These are phyloP conservation scores for Fraxinus sp. DNA, from an alignment of 305 asterid genomes.

Conservation along the genomic window DNA sequence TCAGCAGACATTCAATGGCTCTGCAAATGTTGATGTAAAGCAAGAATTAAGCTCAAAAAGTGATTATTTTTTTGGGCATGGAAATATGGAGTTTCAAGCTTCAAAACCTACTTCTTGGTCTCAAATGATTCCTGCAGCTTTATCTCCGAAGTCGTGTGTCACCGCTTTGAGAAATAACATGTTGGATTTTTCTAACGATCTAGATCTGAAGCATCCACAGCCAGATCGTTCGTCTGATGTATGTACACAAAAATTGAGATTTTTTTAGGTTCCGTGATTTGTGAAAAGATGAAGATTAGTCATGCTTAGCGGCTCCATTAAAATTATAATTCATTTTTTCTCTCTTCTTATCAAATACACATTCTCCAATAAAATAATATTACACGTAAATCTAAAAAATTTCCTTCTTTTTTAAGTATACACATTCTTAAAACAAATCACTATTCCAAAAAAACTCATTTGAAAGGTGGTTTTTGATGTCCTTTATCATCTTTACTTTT, in stretches of 20 bases:
- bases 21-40: constrained; percentile 24
- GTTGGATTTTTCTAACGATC: constrained; percentile 49
- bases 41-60: constrained; percentile 29
- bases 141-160: constrained; percentile 57
- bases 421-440: too few species aligned
- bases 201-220: constrained; percentile 39
- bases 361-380: too few species aligned
- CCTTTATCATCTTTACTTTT: background rate
- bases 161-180: constrained; percentile 48
- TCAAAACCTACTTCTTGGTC: constrained; percentile 34
- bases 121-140: constrained; percentile 36
- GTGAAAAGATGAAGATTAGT: background rate
- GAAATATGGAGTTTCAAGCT: constrained; percentile 34
- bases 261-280: background rate
- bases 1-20: constrained; percentile 23
- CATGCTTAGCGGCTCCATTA: too few species aligned
- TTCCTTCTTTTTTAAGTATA: too few species aligned
- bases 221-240: constrained; percentile 63
- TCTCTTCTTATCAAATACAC: too few species aligned
- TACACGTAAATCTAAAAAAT: too few species aligned
- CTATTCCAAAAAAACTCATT: background rate
- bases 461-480: background rate
- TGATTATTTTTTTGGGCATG: constrained; percentile 24
- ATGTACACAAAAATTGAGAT: background rate
- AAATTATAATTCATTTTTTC: too few species aligned